Evolutionary conservation across 2,329 filamentous ascomycete species (phyloP).

Genomic region (Trichoderma asperellum): DNA sequence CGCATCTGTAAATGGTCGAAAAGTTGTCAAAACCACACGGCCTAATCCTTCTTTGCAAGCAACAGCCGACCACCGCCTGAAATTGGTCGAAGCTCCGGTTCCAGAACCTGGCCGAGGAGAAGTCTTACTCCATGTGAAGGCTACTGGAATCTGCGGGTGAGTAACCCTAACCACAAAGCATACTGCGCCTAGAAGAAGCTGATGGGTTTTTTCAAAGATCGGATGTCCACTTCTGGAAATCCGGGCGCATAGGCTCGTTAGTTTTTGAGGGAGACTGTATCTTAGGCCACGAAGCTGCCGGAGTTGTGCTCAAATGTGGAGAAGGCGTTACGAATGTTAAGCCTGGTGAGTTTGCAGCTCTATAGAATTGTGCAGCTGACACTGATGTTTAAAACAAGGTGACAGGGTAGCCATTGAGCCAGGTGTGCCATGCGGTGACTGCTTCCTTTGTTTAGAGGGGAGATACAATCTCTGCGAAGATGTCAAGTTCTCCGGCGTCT

Average conservation of each 20-base stretch:
- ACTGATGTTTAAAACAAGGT: not conserved
- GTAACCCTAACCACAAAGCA: not conserved
- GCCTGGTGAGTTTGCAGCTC: not conserved
- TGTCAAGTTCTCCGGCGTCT: conserved; percentile 17
- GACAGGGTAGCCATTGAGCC: conserved; percentile 16
- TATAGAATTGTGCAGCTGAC: not conserved
- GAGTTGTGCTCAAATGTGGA: conserved; percentile 14
- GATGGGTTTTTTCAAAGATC: not conserved
- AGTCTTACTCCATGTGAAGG: conserved; percentile 7
- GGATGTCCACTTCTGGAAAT: conserved; percentile 24
- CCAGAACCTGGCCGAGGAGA: not conserved
- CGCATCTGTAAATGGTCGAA: not conserved
- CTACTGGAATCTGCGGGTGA: conserved; percentile 19
- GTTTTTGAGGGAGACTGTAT: conserved; percentile 20
- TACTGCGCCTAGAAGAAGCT: too few relatives aligned
- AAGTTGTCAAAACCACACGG: not conserved
- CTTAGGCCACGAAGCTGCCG: conserved; percentile 17
- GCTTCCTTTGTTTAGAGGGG: conserved; percentile 19
- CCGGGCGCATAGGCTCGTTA: conserved; percentile 12
- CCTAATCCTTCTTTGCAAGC: conserved; percentile 18
- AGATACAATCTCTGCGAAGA: conserved; percentile 15
- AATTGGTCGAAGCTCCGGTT: conserved; percentile 11
- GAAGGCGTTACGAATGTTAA: conserved; percentile 6
- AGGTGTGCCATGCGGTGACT: conserved; percentile 11
- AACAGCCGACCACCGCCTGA: conserved; percentile 12